A percentile compares a stretch with the other conserved stretches of the same genome.
phyloP scores from a whole-genome alignment of 2,329 filamentous ascomycete genomes.

The Alternaria consortialis region DNA sequence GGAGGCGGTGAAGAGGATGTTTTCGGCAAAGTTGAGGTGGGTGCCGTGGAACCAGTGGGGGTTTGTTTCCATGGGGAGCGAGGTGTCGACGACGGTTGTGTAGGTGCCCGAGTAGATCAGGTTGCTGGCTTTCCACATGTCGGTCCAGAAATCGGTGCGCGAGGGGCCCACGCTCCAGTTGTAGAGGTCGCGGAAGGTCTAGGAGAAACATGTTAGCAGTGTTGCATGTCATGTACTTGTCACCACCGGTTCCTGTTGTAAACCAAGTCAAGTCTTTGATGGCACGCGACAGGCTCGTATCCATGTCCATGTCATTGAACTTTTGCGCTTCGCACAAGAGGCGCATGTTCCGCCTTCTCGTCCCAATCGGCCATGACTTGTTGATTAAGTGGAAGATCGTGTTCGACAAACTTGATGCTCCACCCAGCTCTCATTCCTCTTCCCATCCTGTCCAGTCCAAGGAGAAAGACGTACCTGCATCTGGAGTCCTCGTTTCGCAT shows the following conservation, averaged over 20 bases:
- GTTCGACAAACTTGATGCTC: not conserved
- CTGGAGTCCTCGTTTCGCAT: constrained; percentile 64
- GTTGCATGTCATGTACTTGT: not conserved
- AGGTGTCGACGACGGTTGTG: constrained; percentile 69
- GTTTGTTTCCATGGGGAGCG: constrained; percentile 72
- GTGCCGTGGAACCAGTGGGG: constrained; percentile 82
- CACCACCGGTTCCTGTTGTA: not conserved
- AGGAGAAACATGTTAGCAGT: not conserved
- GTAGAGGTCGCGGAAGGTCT: constrained; percentile 76
- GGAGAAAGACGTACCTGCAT: constrained; percentile 61
- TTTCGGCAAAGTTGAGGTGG: constrained; percentile 80
- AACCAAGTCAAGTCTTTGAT: not conserved
- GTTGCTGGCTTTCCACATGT: constrained; percentile 40
- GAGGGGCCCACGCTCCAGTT: constrained; percentile 69
- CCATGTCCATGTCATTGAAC: not conserved
- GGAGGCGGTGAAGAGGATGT: constrained; percentile 70
- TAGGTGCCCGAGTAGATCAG: constrained; percentile 45
- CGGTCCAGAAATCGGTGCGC: constrained; percentile 58
- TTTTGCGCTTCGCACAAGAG: not conserved
- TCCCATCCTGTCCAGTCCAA: not conserved
- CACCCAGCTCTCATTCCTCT: not conserved
- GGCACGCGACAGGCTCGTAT: not conserved
- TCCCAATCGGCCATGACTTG: not conserved
- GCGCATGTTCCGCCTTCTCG: not conserved
- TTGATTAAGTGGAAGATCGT: not conserved